Evolutionary conservation across 208 protist genomes (phyloP).

Genomic region (Leptomonas pyrrhocoris): DNA sequence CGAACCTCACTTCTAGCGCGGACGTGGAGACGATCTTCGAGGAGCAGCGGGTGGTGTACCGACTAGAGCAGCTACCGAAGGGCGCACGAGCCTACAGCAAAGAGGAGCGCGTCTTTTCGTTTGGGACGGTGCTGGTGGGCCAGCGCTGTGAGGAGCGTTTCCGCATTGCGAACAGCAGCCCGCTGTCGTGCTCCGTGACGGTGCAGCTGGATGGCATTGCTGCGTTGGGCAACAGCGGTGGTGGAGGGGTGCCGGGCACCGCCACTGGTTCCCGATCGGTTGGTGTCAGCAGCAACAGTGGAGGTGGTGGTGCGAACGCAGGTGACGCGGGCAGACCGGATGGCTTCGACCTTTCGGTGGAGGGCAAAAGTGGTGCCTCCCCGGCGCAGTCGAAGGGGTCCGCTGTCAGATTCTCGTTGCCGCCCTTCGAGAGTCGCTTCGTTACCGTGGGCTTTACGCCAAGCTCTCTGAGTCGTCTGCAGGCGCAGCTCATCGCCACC

Average conservation of each 20-base stretch:
- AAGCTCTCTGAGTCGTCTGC: conserved; percentile 73
- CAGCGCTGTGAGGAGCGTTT: conserved; percentile 89
- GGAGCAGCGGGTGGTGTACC: conserved; percentile 94
- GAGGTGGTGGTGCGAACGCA: neutral
- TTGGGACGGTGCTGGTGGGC: conserved; percentile 90
- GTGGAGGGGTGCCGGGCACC: conserved; percentile 29
- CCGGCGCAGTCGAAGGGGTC: conserved; percentile 2
- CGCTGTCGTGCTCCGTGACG: conserved; percentile 89
- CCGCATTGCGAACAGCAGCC: conserved; percentile 95
- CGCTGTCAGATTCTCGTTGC: conserved; percentile 66
- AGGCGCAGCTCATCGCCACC: conserved; percentile 88
- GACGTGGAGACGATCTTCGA: conserved; percentile 96
- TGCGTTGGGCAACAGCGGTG: neutral
- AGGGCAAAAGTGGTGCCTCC: conserved; percentile 24
- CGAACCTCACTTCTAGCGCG: conserved; percentile 77
- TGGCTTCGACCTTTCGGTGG: conserved; percentile 59
- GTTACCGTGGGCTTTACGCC: conserved; percentile 93
- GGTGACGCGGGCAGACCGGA: conserved; percentile 30
- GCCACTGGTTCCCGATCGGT: conserved; percentile 16
- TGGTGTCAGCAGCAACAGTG: conserved; percentile 2
- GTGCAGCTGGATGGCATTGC: conserved; percentile 49
- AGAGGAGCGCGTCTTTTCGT: conserved; percentile 93
- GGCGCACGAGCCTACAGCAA: conserved; percentile 82
- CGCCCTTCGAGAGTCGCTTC: conserved; percentile 96
- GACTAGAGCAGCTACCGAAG: conserved; percentile 73